These are phyloP conservation scores for Lachancea mirantina DNA, from an alignment of 805 yeast species.

Conservation along the genomic window DNA sequence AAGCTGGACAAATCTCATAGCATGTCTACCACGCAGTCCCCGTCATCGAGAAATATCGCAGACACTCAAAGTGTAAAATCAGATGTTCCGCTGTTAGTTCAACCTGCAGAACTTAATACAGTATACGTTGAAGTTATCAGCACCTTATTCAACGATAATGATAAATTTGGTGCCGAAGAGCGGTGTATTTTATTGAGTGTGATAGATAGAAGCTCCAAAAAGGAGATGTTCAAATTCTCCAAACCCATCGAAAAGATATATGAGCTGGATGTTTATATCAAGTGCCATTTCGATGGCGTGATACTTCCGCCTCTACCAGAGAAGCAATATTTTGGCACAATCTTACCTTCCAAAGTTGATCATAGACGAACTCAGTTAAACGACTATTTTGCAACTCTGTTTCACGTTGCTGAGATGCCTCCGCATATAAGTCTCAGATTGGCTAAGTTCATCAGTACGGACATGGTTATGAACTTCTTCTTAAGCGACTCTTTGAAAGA, in stretches of 20 bases:
- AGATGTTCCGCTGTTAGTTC: constrained; percentile 46
- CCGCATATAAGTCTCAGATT: constrained; percentile 43
- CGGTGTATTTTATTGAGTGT: constrained; percentile 57
- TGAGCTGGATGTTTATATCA: constrained; percentile 52
- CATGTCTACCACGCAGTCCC: neutral
- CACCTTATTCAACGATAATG: constrained; percentile 37
- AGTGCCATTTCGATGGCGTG: constrained; percentile 42
- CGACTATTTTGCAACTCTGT: constrained; percentile 52
- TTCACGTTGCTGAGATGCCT: constrained; percentile 53
- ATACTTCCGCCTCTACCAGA: constrained; percentile 61
- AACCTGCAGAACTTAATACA: constrained; percentile 51
- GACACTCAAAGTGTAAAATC: constrained; percentile 12
- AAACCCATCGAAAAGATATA: constrained; percentile 56
- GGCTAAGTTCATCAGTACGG: constrained; percentile 61
- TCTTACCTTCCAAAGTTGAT: constrained; percentile 59
- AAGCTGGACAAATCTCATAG: neutral
- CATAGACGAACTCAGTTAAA: constrained; percentile 47
- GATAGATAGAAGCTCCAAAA: constrained; percentile 50
- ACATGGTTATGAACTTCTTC: constrained; percentile 56
- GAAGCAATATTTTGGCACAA: constrained; percentile 42
- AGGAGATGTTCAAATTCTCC: constrained; percentile 68
- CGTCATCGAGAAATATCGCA: neutral
- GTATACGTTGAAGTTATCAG: constrained; percentile 43
- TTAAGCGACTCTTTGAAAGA: constrained; percentile 50
- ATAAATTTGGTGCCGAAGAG: constrained; percentile 44